Conservation (phyloP, 2,329 filamentous ascomycete species). For the Fusarium globosum region DNA sequence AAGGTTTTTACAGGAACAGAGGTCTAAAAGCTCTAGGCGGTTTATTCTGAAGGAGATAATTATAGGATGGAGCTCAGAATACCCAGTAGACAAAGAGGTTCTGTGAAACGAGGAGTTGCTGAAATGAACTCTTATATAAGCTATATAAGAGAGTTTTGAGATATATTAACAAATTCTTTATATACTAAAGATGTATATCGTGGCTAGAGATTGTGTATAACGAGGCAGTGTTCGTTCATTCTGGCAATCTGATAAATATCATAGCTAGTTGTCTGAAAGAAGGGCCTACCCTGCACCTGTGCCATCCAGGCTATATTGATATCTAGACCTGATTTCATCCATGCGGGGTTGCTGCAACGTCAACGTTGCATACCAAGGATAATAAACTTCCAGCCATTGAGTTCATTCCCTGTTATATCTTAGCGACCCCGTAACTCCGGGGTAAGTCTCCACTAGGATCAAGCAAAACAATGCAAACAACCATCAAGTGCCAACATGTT, state of each 20-base stretch:
- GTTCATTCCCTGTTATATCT: not conserved
- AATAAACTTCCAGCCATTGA: not conserved
- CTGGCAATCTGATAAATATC: not conserved
- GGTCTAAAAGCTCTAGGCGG: no score
- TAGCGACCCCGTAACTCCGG: not conserved
- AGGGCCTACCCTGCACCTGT: not conserved
- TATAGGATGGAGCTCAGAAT: accelerated
- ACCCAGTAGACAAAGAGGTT: no score
- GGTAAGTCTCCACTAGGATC: not conserved
- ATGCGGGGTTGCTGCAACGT: not conserved
- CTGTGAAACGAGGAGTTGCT: no score
- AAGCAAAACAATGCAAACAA: not conserved
- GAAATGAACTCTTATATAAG: no score
- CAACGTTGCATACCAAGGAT: not conserved
- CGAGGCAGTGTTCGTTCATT: accelerated
- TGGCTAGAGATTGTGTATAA: no score
- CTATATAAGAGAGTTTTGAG: not conserved
- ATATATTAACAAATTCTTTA: not conserved
- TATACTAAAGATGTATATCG: not conserved
- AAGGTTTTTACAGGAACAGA: no score
- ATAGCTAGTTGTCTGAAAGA: accelerated
- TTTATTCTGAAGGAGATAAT: no score
- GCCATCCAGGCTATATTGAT: no score
- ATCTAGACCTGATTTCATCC: not conserved
- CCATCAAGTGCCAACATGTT: not conserved